Percentiles rank a stretch among this genome's conserved stretches.
Conservation (phyloP, 2,329 filamentous ascomycete genomes). For the Coniella vitis region DNA sequence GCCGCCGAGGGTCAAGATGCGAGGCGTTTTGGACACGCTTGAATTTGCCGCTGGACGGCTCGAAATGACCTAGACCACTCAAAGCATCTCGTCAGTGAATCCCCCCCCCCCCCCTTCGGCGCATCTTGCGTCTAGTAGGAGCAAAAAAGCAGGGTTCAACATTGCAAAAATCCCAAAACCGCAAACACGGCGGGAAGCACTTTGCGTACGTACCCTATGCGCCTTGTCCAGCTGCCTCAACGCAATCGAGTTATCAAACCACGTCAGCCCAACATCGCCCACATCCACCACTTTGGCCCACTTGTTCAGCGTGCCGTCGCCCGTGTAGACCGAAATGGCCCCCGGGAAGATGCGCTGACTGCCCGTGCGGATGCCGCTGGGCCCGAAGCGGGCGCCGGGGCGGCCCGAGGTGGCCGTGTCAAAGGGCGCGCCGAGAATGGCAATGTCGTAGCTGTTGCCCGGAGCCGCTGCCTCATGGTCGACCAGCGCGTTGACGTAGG, state of each 20-base stretch:
- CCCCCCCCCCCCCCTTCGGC: background rate
- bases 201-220: constrained; percentile 40
- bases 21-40: constrained; percentile 35
- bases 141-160: background rate
- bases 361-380: constrained; percentile 12
- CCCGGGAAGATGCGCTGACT: constrained; percentile 14
- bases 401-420: constrained; percentile 29
- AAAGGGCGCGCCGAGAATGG: constrained; percentile 43
- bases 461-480: constrained; percentile 41
- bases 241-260: constrained; percentile 69
- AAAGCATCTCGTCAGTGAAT: background rate
- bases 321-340: constrained; percentile 10
- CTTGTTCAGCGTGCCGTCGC: constrained; percentile 3
- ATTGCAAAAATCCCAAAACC: too few relatives aligned
- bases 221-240: constrained; percentile 69
- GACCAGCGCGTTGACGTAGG: constrained; percentile 54
- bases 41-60: constrained; percentile 33
- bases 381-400: constrained; percentile 12
- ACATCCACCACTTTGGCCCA: constrained; percentile 57
- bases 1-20: constrained; percentile 56
- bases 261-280: constrained; percentile 70
- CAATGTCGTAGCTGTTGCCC: constrained; percentile 47
- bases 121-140: constrained; percentile 4
- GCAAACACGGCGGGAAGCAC: too few relatives aligned
- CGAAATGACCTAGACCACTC: constrained; percentile 6